Conservation (phyloP, 202 grass and related monocot species). For the Digitaria exilis region DNA sequence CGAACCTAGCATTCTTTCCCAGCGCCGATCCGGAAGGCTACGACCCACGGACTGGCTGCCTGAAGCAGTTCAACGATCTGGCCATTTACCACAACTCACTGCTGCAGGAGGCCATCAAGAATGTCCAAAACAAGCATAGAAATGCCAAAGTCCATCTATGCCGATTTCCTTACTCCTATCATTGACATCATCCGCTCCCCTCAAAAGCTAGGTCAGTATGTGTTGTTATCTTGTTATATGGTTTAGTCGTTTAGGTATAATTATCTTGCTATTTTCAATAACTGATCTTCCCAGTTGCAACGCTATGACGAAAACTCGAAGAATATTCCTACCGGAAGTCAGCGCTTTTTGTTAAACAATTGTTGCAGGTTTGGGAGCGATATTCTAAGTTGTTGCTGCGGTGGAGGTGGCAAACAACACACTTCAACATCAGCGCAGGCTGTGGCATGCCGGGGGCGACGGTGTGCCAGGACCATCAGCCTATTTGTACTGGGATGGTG, state of each 20-base stretch:
- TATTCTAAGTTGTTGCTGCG: conserved; percentile 52
- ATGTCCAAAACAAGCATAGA: background rate
- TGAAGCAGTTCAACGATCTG: conserved; percentile 50
- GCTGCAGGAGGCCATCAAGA: conserved; percentile 27
- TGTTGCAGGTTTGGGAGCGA: conserved; percentile 40
- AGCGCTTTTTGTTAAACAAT: no score
- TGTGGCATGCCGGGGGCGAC: conserved; percentile 47
- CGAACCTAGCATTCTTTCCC: conserved; percentile 34
- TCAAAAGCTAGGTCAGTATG: background rate
- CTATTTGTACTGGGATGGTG: conserved; percentile 59
- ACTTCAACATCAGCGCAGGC: conserved; percentile 43
- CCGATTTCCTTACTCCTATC: conserved; percentile 53
- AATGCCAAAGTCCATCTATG: conserved; percentile 41
- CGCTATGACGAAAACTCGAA: no score
- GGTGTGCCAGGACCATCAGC: conserved; percentile 45
- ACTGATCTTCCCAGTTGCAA: no score
- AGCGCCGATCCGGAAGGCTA: conserved; percentile 44
- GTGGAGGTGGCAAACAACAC: conserved; percentile 58
- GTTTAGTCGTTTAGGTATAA: no score
- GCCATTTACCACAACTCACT: conserved; percentile 53
- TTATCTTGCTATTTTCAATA: no score
- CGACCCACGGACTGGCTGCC: conserved; percentile 50
- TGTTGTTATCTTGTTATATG: no score
- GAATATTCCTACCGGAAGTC: no score
- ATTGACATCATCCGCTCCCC: conserved; percentile 28